phyloP scores from a whole-genome alignment of 345 rosid genomes.

The Eucalyptus cloeziana region DNA sequence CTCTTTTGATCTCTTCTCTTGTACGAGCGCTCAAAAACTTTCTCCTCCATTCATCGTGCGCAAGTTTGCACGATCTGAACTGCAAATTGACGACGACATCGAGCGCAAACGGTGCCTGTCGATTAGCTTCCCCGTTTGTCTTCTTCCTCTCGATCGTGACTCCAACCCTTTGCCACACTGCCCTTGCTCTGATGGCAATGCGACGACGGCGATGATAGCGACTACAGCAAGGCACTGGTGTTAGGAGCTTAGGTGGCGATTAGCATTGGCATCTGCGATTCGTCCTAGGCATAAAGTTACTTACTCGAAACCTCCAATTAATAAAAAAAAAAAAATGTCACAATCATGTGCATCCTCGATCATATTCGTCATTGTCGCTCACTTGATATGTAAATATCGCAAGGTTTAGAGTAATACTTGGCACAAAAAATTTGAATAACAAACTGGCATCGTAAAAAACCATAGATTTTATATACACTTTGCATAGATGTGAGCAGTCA shows the following conservation, averaged over 20 bases:
- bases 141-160: not conserved
- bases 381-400: not conserved
- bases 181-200: not conserved
- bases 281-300: not conserved
- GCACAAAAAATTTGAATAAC: not conserved
- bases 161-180: not conserved
- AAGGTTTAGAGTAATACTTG: not conserved
- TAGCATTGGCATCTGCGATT: no score
- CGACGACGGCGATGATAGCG: not conserved
- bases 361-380: not conserved
- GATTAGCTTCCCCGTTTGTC: not conserved
- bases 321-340: not conserved
- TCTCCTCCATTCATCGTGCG: no score
- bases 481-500: not conserved
- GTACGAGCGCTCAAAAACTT: no score
- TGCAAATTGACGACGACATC: not conserved
- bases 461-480: not conserved
- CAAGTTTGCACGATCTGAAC: no score
- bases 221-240: not conserved
- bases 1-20: not conserved
- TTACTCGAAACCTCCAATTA: not conserved
- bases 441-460: not conserved
- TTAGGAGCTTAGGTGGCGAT: not conserved
- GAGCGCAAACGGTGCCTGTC: accelerated
- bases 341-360: not conserved